Base-by-base conservation (phyloP, 2,329 filamentous ascomycete genomes). In the Fusarium sp. region DNA sequence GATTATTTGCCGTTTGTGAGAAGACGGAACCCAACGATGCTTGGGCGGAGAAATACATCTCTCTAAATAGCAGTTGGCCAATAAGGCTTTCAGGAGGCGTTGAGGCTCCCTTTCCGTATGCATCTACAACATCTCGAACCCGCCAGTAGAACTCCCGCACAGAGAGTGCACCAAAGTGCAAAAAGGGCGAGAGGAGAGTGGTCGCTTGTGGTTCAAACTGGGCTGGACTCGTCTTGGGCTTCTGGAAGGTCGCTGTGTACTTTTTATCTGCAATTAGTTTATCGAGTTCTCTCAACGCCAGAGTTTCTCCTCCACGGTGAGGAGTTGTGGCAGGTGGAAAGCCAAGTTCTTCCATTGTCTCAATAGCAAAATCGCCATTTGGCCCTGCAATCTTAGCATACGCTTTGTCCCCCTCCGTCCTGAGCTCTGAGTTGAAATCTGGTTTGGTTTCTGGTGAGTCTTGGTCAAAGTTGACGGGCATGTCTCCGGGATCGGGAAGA, bases 21-120 rank as follows among this genome's bases (percentile, higher is more conserved):
- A 92, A 94, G 1, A 80, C 72, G 31, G 85, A 81, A 0, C 91
- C 91, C 2, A 93, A 79, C 0, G 86, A 84, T 1, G 91, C 90
- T 74, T 94, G 91, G 0, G 91, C 91, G 15, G 86, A 91, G 70
- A 94, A 94, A 77, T 94, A 94, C 91, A 94, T 94, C 74, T 94
- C 91, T 17, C 91, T 84, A 76, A 94, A 94, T 13, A 93, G 81
- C 2, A 94, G 78, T 70, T 94, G 91, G 4, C 91, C 91, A 0
- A 85, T 88, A 17, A 94, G 77, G 63, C 87, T 91, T n/a, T 87
- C 87, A 0, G 91, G 91, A 1, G 90, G 88, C 25, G 82, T 80
- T 10, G 87, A 90, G 4, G 85, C 86, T 4, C 82, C 82, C 33
- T 83, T 82, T 33, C 85, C 84, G 70, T 87, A 88, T 13, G 80